These are phyloP conservation scores for Sporothrix mexicana DNA, from an alignment of 2,329 filamentous ascomycete genomes.

Conservation along the genomic window DNA sequence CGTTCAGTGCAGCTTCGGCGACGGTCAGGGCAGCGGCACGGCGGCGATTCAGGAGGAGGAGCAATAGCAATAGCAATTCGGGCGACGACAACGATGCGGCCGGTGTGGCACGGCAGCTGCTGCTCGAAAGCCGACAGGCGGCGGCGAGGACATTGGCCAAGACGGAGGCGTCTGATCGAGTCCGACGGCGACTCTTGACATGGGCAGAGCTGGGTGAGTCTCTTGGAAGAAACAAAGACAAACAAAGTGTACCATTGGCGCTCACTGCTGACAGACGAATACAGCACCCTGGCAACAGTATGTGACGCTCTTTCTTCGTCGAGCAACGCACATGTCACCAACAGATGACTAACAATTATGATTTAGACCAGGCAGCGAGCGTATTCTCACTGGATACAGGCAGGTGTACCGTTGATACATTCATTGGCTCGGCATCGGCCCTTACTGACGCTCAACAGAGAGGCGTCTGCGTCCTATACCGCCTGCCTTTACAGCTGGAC, in stretches of 20 bases:
- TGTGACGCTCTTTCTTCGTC: neutral
- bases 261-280: neutral
- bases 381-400: slow-evolving; percentile 27
- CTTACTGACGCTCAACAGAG: slow-evolving; percentile 33
- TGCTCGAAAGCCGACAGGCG: neutral
- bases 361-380: slow-evolving; percentile 5
- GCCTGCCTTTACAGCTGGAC: slow-evolving; percentile 41
- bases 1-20: neutral
- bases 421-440: neutral
- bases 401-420: neutral
- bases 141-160: neutral
- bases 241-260: too few relatives aligned
- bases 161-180: neutral
- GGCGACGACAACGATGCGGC: neutral
- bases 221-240: too few relatives aligned
- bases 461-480: slow-evolving; percentile 39
- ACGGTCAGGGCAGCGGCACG: neutral
- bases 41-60: neutral
- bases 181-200: neutral
- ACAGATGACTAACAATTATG: neutral
- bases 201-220: slow-evolving; percentile 12
- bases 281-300: slow-evolving; percentile 28
- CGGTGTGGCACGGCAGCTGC: neutral
- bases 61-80: neutral
- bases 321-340: too few relatives aligned